Evolutionary conservation across 106 monocot species (phyloP), one percentile per base, ranked within the genome.

Genomic region (Ottelia alismoides): DNA sequence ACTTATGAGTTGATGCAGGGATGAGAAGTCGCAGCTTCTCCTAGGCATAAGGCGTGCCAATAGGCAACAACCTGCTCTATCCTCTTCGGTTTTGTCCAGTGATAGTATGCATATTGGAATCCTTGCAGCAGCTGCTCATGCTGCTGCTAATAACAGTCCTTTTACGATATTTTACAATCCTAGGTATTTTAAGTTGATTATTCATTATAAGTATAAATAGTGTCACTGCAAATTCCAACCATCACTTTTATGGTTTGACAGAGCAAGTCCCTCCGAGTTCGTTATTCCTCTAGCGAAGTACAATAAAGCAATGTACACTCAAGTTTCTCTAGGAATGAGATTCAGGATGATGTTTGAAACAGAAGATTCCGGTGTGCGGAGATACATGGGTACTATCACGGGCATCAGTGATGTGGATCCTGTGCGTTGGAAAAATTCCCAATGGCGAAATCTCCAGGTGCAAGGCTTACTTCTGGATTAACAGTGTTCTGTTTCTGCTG

Each of bases 301-400:
- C 61, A 67, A 67, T n/a, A 89, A 83, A 51, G 89, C 80, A 10
- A 26, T 83, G 73, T 89, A 83, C 73, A 73, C 73, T 3, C 79
- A 79, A 65, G 68, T 89, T 11, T 83, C 89, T 51, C 64, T 80
- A 23, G 89, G 89, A 27, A 89, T 83, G 89, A 62, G 89, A 46
- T 89, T 89, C 72, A 73, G 83, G 62, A 89, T 89, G 83, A 64
- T 89, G 71, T 89, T 92, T 72, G 92, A 92, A 66, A 92, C 92
- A 9, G 86, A 92, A 68, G 92, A 92, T 27, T 86, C 76, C 0
- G 82, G 92, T 11, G 76, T 86, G 2, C 75, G 92, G 1, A 59
- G 86, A 45, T 92, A 86, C 55, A 92, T 92, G 82, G 92, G 92
- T 11, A 92, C 92, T 20, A 80, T 92, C 27, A 92, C 85, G 12